Base-by-base conservation (phyloP, 257 asterid genomes). In the Nyctanthes arbortristis region DNA sequence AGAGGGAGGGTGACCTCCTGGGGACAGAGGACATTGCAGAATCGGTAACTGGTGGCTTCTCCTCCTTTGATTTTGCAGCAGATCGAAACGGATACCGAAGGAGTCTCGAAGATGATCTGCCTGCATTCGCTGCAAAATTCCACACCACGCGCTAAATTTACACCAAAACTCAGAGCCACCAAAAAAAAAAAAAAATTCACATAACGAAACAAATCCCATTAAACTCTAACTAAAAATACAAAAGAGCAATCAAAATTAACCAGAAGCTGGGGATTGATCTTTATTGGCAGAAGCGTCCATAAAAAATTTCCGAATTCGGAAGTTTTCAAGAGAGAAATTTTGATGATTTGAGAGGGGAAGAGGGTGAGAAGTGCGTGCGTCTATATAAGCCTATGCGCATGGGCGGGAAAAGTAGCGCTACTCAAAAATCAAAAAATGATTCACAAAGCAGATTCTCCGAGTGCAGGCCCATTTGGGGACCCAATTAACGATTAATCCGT, bases 81-180 rank as follows among this genome's bases (percentile, higher is more conserved):
- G 96, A 93, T 77, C 99, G 89, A 67, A 93, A 95, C 57, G 99
- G 99, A 69, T 93, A 93, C 5, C 97, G 83, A 47, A 86, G 89
- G 72, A 91, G 97, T 84, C 73, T 84, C n/a, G 96, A 47, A 7
- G 94, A 37, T 27, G 91, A 77, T 82, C 72, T 78, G 63, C 73
- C 87, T 56, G 69, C 82, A 55, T 61, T 54, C 49, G 20, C 74
- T 52, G 69, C 55, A 68, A 65, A 60, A 64, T 52, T 22, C 40
- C 4, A 30, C 18, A n/a, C 2, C 5, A 0, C 6, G n/a, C 60
- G n/a, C n/a, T n/a, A n/a, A n/a, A n/a, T n/a, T n/a, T n/a, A n/a
- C n/a, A n/a, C n/a, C n/a, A n/a, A n/a, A n/a, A n/a, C n/a, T n/a
- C n/a, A n/a, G n/a, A n/a, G 7, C 14, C 59, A 47, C 27, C 18